phyloP scores from a whole-genome alignment of 805 yeast genomes.

The Metschnikowia orientalis region DNA sequence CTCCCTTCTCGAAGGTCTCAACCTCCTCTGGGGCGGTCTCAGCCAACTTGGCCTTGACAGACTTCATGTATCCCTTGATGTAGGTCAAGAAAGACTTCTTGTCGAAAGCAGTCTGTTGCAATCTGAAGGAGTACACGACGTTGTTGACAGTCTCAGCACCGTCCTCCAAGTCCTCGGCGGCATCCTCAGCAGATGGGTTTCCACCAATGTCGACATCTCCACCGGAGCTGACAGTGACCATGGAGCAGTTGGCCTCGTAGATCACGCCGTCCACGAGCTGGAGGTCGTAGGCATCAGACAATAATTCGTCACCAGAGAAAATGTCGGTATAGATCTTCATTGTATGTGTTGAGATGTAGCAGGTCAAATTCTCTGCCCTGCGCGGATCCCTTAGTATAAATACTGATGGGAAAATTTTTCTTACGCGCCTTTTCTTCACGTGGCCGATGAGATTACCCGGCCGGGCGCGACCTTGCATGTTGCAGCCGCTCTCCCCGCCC shows the following conservation, averaged over 20 bases:
- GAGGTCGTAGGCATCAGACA: conserved; percentile 95
- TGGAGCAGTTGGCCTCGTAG: conserved; percentile 93
- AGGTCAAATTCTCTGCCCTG: not conserved
- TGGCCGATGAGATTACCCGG: conserved; percentile 20
- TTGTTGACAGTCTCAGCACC: conserved; percentile 92
- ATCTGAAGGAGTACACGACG: conserved; percentile 97
- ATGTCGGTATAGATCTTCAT: conserved; percentile 59
- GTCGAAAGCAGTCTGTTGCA: conserved; percentile 93
- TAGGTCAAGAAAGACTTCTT: conserved; percentile 95
- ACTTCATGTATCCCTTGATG: conserved; percentile 99
- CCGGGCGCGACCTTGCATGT: not conserved
- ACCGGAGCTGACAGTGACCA: conserved; percentile 77
- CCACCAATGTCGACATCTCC: conserved; percentile 98
- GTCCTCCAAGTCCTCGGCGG: conserved; percentile 76
- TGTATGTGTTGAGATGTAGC: conserved; percentile 13
- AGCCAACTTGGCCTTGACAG: conserved; percentile 83
- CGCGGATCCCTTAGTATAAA: conserved; percentile 9
- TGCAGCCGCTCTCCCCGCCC: too few species aligned
- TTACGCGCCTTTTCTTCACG: conserved; percentile 6
- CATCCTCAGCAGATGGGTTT: conserved; percentile 98
- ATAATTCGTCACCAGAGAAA: conserved; percentile 89
- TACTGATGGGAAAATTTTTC: conserved; percentile 13
- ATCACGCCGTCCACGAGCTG: conserved; percentile 84
- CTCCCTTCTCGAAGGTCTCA: conserved; percentile 94
- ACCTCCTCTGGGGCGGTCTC: conserved; percentile 87